Percentiles rank a stretch among this genome's conserved stretches.
phyloP scores from a whole-genome alignment of 345 rosid species.

The Salix viminalis region DNA sequence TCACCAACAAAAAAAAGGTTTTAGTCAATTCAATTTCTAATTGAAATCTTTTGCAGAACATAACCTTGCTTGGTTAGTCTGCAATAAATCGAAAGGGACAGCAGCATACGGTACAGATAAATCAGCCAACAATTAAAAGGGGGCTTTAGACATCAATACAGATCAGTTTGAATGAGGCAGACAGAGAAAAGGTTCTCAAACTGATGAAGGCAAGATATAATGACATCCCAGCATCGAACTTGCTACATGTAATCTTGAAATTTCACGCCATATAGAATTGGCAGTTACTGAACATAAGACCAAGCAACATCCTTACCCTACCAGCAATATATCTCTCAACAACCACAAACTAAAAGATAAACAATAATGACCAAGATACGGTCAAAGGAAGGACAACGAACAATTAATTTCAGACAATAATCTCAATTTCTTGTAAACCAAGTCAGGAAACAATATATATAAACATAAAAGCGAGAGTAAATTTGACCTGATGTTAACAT shows the following conservation, averaged over 20 bases:
- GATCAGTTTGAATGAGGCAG: neutral
- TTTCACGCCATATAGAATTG: neutral
- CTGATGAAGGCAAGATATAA: neutral
- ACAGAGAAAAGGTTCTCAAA: neutral
- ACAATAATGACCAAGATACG: neutral
- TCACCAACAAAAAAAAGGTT: neutral
- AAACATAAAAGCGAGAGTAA: neutral
- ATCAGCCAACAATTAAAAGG: neutral
- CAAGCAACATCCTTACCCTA: neutral
- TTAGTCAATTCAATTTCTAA: neutral
- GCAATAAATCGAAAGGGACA: neutral
- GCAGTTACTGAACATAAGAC: neutral
- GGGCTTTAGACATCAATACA: neutral
- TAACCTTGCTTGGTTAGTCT: neutral
- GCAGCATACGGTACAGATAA: neutral
- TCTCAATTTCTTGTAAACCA: neutral
- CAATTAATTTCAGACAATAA: neutral
- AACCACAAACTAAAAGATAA: neutral
- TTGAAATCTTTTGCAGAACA: neutral
- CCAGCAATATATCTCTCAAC: neutral
- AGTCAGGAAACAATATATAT: neutral
- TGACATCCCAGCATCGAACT: neutral
- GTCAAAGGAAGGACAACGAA: neutral
- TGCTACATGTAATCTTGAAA: neutral
- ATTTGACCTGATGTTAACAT: constrained; percentile 74